A percentile compares a stretch with the other conserved stretches of the same genome.
These are phyloP conservation scores for Tulasnella calospora DNA, from an alignment of 768 basidiomycete species.

Conservation along the genomic window DNA sequence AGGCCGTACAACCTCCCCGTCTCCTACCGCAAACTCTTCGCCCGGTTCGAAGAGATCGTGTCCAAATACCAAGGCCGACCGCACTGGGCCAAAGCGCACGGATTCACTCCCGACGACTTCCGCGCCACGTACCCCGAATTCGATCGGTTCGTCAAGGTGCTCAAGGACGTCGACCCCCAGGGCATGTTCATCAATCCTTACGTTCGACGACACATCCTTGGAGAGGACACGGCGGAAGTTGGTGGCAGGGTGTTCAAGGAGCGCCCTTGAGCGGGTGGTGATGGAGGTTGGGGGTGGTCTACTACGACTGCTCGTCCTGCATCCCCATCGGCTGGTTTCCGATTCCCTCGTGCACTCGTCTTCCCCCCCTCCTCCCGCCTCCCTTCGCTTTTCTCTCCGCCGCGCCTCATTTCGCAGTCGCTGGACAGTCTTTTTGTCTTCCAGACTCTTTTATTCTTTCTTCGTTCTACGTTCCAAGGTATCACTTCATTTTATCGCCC, in stretches of 20 bases:
- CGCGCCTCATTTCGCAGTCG: background rate
- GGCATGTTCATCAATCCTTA: slow-evolving; percentile 83
- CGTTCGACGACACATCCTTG: slow-evolving; percentile 79
- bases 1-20: slow-evolving; percentile 84
- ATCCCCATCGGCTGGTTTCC: background rate
- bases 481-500: background rate
- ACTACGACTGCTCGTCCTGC: background rate
- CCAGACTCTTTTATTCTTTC: background rate
- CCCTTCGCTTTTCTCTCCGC: background rate
- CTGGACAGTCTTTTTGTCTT: background rate
- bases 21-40: slow-evolving; percentile 74
- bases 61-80: slow-evolving; percentile 70
- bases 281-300: background rate
- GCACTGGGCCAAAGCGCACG: slow-evolving; percentile 95
- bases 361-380: background rate
- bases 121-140: slow-evolving; percentile 73
- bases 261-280: slow-evolving; percentile 2
- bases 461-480: background rate
- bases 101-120: slow-evolving; percentile 58
- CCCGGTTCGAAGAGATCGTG: slow-evolving; percentile 68
- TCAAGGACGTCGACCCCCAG: slow-evolving; percentile 59
- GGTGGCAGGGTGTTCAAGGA: slow-evolving; percentile 48
- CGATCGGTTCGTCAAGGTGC: slow-evolving; percentile 64
- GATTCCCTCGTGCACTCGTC: background rate
- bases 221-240: slow-evolving; percentile 40